These are phyloP conservation scores for Amniculicola lignicola DNA, from an alignment of 495 filamentous ascomycete species.

Conservation along the genomic window DNA sequence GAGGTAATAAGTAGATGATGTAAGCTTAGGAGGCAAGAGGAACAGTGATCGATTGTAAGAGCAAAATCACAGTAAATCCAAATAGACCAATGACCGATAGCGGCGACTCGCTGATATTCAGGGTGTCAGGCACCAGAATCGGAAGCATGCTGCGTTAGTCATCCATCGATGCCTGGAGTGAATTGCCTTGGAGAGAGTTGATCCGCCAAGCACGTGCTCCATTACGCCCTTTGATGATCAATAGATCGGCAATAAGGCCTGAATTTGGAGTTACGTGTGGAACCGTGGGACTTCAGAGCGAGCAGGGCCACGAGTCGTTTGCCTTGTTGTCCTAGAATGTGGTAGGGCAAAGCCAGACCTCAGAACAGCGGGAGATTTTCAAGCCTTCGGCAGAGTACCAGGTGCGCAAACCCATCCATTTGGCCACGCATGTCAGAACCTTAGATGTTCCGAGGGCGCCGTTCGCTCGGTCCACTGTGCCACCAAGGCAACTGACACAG, in stretches of 20 bases:
- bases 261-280: not conserved
- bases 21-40: not conserved
- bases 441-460: not conserved
- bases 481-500: conserved; percentile 20
- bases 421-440: conserved; percentile 11
- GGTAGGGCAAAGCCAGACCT: conserved; percentile 2
- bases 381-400: conserved; percentile 8
- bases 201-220: not conserved
- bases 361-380: conserved; percentile 6
- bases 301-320: not conserved
- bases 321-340: not conserved
- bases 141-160: not conserved
- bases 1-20: no score
- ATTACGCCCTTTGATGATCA: not conserved
- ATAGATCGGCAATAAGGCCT: not conserved
- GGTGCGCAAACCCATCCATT: not conserved
- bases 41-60: not conserved
- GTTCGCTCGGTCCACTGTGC: not conserved
- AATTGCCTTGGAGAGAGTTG: not conserved
- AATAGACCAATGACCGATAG: not conserved
- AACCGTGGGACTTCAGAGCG: not conserved
- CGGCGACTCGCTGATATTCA: not conserved
- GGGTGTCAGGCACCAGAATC: conserved; percentile 1
- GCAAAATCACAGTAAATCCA: not conserved
- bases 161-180: not conserved